Evolutionary conservation across 148 eudicot species (phyloP), one percentile per base, ranked within the genome.

Genomic region (Fagopyrum esculentum): DNA sequence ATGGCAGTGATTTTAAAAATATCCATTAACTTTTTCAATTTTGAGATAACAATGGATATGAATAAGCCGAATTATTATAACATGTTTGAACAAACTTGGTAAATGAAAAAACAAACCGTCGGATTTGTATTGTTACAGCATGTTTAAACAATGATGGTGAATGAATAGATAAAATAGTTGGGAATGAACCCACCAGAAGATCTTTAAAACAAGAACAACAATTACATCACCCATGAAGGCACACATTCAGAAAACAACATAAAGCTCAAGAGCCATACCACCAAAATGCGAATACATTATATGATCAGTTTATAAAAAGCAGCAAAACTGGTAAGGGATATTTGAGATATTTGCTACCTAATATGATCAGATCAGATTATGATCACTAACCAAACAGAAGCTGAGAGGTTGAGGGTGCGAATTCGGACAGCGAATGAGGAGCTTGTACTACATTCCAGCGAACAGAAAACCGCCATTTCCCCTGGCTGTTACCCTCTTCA

Each of bases 331-430:
- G 26, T 22, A 22, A 22, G 16, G n/a, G 59, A 22, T 22, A 22
- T 22, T 22, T 22, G 26, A 22, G 26, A 22, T 22, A 22, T 22
- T 22, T 22, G 26, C 26, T 35, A 35, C 40, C 40, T 35, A 35
- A 35, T 35, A 35, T 35, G 2, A 35, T 35, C 3, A 22, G 26
- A 22, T 22, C 26, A 35, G 40, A 35, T 35, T 35, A 35, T 35
- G 2, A 19, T 1, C 9, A 47, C 55, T 85, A 95, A 78, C 94
- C 99, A 82, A 87, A 87, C 77, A 95, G 75, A 80, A 95, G 90
- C 89, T 95, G 93, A 44, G 98, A 96, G 63, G 88, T 90, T 12
- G 98, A 87, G 40, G 99, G 99, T 29, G 91, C 82, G 79, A 92
- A 73, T 60, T 95, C 87, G 8, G 87, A 85, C 56, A 87, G 84